phyloP scores from a whole-genome alignment of 2,329 filamentous ascomycete genomes.

The Fonsecaea nubica region DNA sequence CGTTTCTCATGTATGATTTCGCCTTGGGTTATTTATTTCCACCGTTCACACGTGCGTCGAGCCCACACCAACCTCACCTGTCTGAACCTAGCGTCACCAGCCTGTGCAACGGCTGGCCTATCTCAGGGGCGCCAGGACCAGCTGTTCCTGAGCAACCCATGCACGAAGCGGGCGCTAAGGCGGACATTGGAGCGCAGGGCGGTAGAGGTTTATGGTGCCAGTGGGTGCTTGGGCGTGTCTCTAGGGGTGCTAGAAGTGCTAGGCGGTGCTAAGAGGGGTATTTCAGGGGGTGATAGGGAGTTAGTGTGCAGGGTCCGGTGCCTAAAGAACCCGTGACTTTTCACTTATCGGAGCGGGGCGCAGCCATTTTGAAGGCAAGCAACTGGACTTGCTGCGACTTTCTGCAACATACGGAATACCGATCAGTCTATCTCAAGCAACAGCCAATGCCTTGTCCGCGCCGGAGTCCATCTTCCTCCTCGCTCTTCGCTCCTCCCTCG shows the following conservation, averaged over 20 bases:
- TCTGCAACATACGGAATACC: too few species aligned
- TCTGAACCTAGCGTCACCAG: constrained; percentile 14
- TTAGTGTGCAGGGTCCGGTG: constrained; percentile 14
- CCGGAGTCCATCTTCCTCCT: neutral
- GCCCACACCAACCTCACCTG: constrained; percentile 1
- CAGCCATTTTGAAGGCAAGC: neutral
- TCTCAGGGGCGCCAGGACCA: constrained; percentile 7
- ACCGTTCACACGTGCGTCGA: neutral
- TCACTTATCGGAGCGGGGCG: constrained; percentile 4
- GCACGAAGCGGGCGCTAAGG: constrained; percentile 27
- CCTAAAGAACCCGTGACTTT: neutral
- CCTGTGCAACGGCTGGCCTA: neutral
- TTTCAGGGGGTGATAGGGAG: neutral
- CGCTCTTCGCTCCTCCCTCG: neutral
- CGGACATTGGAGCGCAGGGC: constrained; percentile 12
- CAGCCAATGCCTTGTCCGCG: neutral
- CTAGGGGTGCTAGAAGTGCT: neutral
- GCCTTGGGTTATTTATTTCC: constrained; percentile 5
- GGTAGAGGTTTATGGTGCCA: neutral
- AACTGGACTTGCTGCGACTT: too few species aligned
- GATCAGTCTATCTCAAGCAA: too few species aligned
- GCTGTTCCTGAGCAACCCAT: constrained; percentile 28
- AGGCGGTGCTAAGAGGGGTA: neutral
- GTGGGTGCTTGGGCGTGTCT: neutral
- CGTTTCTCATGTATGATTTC: neutral